Conservation (phyloP, 192 early-diverging fungal genomes). For the Helicostylum pulchrum region DNA sequence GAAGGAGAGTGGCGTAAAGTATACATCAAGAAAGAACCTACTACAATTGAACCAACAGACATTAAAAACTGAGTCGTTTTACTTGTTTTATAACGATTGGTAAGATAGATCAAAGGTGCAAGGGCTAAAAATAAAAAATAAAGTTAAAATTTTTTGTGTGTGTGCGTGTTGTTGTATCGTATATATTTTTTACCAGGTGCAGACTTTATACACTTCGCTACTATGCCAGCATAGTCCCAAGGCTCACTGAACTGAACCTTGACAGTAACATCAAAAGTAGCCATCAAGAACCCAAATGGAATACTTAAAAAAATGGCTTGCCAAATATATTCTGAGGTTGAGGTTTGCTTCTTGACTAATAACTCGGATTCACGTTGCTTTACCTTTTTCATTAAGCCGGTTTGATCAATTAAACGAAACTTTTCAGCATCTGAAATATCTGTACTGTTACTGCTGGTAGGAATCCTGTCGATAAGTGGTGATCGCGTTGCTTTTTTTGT, state of each 20-base stretch:
- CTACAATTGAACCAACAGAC: slow-evolving; percentile 43
- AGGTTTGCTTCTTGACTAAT: neutral
- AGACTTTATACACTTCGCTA: slow-evolving; percentile 13
- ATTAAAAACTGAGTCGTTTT: slow-evolving; percentile 48
- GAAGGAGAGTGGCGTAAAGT: slow-evolving; percentile 62
- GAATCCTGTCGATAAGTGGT: slow-evolving; percentile 25
- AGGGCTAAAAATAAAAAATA: slow-evolving; percentile 34
- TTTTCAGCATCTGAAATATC: slow-evolving; percentile 24
- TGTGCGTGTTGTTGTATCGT: too few species aligned
- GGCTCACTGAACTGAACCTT: slow-evolving; percentile 36
- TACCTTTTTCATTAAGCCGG: slow-evolving; percentile 34
- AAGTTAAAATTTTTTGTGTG: neutral
- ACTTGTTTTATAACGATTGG: slow-evolving; percentile 48
- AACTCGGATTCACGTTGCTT: slow-evolving; percentile 21
- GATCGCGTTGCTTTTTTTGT: neutral
- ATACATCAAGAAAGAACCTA: slow-evolving; percentile 63
- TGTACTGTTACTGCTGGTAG: neutral
- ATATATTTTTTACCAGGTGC: slow-evolving; percentile 34
- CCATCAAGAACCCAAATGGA: slow-evolving; percentile 35
- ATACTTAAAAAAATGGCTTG: slow-evolving; percentile 35
- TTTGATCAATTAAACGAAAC: slow-evolving; percentile 31
- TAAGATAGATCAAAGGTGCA: slow-evolving; percentile 57
- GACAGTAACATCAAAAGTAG: slow-evolving; percentile 37
- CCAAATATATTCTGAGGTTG: slow-evolving; percentile 26
- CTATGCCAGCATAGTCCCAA: slow-evolving; percentile 22